Percentiles rank a stretch among this genome's conserved stretches.
These are phyloP conservation scores for Arthrobotrys sinensis DNA, from an alignment of 2,329 filamentous ascomycete species.

Conservation along the genomic window DNA sequence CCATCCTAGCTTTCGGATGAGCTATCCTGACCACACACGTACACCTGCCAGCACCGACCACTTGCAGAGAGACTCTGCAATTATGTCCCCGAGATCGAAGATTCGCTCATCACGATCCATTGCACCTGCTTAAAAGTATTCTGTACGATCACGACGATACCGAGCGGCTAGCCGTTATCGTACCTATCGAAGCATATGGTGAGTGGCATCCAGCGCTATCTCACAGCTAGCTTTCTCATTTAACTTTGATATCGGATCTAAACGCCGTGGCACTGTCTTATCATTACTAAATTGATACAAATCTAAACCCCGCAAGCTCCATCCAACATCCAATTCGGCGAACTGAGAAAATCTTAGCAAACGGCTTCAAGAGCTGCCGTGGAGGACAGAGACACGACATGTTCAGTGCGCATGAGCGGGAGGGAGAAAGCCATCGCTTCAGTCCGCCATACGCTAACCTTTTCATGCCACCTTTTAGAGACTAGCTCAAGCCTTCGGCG, in stretches of 20 bases:
- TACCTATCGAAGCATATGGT: neutral
- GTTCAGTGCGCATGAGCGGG: neutral
- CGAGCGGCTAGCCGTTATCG: slow-evolving; percentile 22
- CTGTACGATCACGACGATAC: slow-evolving; percentile 19
- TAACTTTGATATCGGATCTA: slow-evolving; percentile 34
- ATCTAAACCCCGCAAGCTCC: slow-evolving; percentile 18
- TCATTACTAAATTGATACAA: slow-evolving; percentile 26
- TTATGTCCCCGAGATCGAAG: slow-evolving; percentile 52
- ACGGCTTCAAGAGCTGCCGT: neutral
- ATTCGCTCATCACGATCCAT: slow-evolving; percentile 38
- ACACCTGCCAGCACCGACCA: slow-evolving; percentile 41
- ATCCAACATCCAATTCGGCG: slow-evolving; percentile 8
- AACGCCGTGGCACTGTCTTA: slow-evolving; percentile 28
- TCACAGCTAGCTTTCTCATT: neutral
- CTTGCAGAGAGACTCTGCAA: slow-evolving; percentile 42
- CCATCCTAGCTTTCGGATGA: slow-evolving; percentile 40
- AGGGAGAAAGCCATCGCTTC: slow-evolving; percentile 14
- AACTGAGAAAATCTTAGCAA: slow-evolving; percentile 16
- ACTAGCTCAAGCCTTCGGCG: slow-evolving; percentile 26
- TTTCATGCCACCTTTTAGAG: slow-evolving; percentile 2
- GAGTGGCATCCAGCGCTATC: neutral
- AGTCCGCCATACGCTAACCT: slow-evolving; percentile 21
- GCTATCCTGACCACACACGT: slow-evolving; percentile 33
- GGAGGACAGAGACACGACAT: neutral
- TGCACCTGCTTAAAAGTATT: slow-evolving; percentile 11